Percentiles rank a stretch among this genome's conserved stretches.
These are phyloP conservation scores for Leptographium wingfieldii DNA, from an alignment of 2,329 filamentous ascomycete species.

Conservation along the genomic window DNA sequence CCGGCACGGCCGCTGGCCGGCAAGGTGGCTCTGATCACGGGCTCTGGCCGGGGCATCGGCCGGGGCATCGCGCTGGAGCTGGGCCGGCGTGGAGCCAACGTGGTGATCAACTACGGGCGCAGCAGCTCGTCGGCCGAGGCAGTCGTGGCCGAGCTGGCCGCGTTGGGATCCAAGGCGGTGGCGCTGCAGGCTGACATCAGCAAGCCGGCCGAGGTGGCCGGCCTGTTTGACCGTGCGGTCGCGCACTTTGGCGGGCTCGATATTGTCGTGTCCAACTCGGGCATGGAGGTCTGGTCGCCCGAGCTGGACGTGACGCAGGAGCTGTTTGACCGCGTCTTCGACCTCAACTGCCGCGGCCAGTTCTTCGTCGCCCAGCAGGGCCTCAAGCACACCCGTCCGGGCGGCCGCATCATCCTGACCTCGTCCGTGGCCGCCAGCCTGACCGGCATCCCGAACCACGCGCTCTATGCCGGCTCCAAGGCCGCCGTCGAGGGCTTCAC, in stretches of 20 bases:
- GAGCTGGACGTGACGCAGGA: slow-evolving; percentile 57
- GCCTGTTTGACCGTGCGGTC: slow-evolving; percentile 53
- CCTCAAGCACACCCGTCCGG: slow-evolving; percentile 55
- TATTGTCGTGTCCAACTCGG: slow-evolving; percentile 61
- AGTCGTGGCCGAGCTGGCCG: slow-evolving; percentile 39
- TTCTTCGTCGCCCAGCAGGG: slow-evolving; percentile 70
- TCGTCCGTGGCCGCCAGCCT: slow-evolving; percentile 55
- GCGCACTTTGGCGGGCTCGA: slow-evolving; percentile 56
- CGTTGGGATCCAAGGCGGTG: slow-evolving; percentile 43
- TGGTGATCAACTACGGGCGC: slow-evolving; percentile 56
- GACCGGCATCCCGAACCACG: slow-evolving; percentile 55
- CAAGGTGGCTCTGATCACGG: slow-evolving; percentile 51
- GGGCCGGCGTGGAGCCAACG: slow-evolving; percentile 48
- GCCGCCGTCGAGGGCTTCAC: slow-evolving; percentile 62
- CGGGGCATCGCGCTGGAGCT: slow-evolving; percentile 55
- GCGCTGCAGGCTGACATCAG: slow-evolving; percentile 54
- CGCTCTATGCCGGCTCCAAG: slow-evolving; percentile 59
- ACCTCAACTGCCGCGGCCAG: slow-evolving; percentile 57
- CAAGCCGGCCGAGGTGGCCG: slow-evolving; percentile 43
- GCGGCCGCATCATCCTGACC: slow-evolving; percentile 62
- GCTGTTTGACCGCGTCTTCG: slow-evolving; percentile 61
- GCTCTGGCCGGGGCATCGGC: slow-evolving; percentile 53
- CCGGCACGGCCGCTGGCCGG: slow-evolving; percentile 23
- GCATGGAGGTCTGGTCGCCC: slow-evolving; percentile 59
- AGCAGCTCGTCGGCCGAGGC: slow-evolving; percentile 41